Percentiles rank a stretch among this genome's conserved stretches.
phyloP scores from a whole-genome alignment of 1,284 basidiomycete genomes.

The Ustilago shanxiensis region DNA sequence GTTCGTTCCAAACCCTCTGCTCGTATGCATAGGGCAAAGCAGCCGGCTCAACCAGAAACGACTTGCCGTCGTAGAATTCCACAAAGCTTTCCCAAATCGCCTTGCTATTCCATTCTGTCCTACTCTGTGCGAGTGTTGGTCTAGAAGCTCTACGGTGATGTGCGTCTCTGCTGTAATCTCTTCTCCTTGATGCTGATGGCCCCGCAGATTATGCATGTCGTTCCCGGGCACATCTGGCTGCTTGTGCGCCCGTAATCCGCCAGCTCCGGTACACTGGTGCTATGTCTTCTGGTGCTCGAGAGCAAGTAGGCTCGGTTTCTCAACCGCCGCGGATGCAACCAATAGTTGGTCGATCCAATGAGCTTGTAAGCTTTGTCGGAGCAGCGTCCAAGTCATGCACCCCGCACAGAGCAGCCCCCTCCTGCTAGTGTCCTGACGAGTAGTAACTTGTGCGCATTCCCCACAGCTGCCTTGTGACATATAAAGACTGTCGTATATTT shows the following conservation, averaged over 20 bases:
- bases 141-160: not conserved
- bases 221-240: not conserved
- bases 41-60: slow-evolving; percentile 6
- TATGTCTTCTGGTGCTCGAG: not conserved
- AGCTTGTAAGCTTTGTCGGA: slow-evolving; percentile 7
- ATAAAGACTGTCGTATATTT: slow-evolving; percentile 22
- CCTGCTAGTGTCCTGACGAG: slow-evolving; percentile 2
- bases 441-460: not conserved
- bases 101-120: no score
- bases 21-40: not conserved
- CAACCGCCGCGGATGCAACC: not conserved
- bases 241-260: not conserved
- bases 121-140: not conserved
- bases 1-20: not conserved
- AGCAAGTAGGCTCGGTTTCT: not conserved
- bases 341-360: not conserved
- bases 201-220: not conserved
- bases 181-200: not conserved
- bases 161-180: not conserved
- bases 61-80: not conserved
- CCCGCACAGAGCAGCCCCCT: slow-evolving; percentile 20
- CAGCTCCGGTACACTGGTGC: not conserved
- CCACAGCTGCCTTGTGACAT: not conserved
- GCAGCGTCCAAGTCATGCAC: slow-evolving; percentile 16
- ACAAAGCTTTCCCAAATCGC: not conserved